Percentiles rank a stretch among this genome's conserved stretches.
These are phyloP conservation scores for Irpex sp. DNA, from an alignment of 1,284 basidiomycete species.

Conservation along the genomic window DNA sequence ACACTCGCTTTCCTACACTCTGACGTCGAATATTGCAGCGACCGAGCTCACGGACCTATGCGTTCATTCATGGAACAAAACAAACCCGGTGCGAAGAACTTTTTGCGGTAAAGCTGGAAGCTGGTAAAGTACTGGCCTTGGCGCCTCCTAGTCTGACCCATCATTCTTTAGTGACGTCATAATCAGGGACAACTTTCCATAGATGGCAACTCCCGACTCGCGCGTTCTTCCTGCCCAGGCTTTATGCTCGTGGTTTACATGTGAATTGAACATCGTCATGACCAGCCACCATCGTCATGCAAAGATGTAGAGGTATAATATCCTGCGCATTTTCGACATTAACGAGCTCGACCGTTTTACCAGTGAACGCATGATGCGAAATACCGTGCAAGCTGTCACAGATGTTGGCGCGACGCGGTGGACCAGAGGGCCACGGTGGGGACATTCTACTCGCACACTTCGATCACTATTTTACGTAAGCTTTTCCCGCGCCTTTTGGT, in stretches of 20 bases:
- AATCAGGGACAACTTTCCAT: not conserved
- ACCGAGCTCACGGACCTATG: too few species aligned
- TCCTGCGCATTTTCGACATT: not conserved
- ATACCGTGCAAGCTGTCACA: not conserved
- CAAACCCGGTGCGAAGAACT: too few species aligned
- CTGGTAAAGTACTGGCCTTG: not conserved
- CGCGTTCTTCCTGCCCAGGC: not conserved
- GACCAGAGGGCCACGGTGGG: not conserved
- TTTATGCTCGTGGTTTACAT: too few species aligned
- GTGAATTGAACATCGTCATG: not conserved
- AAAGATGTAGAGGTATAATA: not conserved
- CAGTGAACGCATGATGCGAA: too few species aligned
- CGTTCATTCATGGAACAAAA: too few species aligned
- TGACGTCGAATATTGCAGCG: too few species aligned
- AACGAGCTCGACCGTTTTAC: too few species aligned
- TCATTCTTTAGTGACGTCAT: not conserved
- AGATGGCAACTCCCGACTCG: not conserved
- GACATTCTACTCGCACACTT: slow-evolving; percentile 3
- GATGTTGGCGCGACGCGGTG: not conserved
- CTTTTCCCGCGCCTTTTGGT: too few species aligned
- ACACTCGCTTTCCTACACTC: too few species aligned
- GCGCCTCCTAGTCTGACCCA: not conserved
- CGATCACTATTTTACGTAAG: too few species aligned
- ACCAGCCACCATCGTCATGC: not conserved
- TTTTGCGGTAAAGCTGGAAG: too few species aligned